phyloP scores from a whole-genome alignment of 164 flowering plant genomes.

The Vitis rupestris region DNA sequence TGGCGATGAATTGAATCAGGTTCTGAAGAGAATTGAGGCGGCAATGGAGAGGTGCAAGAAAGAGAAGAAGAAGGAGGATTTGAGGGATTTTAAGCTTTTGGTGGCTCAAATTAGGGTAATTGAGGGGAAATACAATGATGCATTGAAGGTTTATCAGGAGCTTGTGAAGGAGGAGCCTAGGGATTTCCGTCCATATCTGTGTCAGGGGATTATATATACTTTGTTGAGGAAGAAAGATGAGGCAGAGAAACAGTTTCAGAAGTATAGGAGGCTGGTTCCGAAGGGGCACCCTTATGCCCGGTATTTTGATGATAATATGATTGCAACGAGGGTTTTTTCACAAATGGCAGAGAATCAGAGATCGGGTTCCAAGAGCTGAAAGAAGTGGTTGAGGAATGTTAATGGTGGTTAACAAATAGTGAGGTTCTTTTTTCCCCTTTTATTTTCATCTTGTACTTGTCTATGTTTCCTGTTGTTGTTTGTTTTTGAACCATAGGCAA shows the following conservation, averaged over 20 bases:
- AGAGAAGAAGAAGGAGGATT: conserved; percentile 47
- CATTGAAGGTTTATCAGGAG: conserved; percentile 74
- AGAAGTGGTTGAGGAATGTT: background rate
- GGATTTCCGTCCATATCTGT: conserved; percentile 90
- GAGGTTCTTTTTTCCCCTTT: background rate
- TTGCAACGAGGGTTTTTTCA: conserved; percentile 60
- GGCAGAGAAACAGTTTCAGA: conserved; percentile 74
- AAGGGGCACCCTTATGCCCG: conserved; percentile 72
- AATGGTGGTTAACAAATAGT: background rate
- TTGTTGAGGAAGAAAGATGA: conserved; percentile 69
- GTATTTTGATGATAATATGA: conserved; percentile 66
- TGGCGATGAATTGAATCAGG: conserved; percentile 27
- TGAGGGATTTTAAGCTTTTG: conserved; percentile 78
- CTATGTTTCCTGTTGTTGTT: background rate
- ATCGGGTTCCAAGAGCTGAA: conserved; percentile 36
- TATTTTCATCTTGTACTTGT: background rate
- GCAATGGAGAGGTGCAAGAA: conserved; percentile 63
- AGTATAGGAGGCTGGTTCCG: conserved; percentile 77
- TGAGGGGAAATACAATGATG: conserved; percentile 61
- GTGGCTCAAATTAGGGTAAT: conserved; percentile 71
- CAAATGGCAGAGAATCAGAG: conserved; percentile 48
- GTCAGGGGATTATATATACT: conserved; percentile 83
- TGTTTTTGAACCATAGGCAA: background rate
- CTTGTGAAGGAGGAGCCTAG: conserved; percentile 83
- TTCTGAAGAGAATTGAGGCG: conserved; percentile 51